Evolutionary conservation across 2,329 filamentous ascomycete species (phyloP).

Genomic region (Penicillium sp.): DNA sequence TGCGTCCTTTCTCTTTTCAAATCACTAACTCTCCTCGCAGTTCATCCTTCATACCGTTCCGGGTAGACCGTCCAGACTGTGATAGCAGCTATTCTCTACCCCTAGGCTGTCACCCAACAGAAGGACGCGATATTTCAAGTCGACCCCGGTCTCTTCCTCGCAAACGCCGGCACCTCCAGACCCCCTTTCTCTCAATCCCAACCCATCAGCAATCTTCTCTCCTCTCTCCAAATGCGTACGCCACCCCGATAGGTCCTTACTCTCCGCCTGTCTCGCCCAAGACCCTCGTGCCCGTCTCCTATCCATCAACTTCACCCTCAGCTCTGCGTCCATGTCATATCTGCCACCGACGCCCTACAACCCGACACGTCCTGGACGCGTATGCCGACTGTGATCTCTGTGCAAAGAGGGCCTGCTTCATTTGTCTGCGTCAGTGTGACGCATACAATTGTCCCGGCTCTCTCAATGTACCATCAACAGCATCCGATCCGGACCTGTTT

Average conservation of each 20-base stretch:
- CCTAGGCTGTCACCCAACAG: slow-evolving; percentile 12
- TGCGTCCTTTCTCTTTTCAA: neutral
- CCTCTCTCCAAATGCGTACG: slow-evolving; percentile 22
- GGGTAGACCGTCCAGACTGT: slow-evolving; percentile 14
- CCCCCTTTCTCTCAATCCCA: slow-evolving; percentile 14
- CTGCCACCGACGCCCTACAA: slow-evolving; percentile 40
- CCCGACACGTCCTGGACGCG: slow-evolving; percentile 36
- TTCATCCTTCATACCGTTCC: slow-evolving; percentile 13
- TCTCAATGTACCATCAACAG: neutral
- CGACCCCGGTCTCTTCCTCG: slow-evolving; percentile 24
- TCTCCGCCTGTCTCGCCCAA: slow-evolving; percentile 28
- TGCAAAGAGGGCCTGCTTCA: slow-evolving; percentile 37
- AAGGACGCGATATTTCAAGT: slow-evolving; percentile 15
- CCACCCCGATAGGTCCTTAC: slow-evolving; percentile 13
- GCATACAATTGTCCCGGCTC: slow-evolving; percentile 25
- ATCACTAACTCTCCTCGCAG: slow-evolving; percentile 7
- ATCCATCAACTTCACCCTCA: slow-evolving; percentile 24
- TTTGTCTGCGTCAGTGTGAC: slow-evolving; percentile 41
- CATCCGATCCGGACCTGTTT: slow-evolving; percentile 3
- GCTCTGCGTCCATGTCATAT: slow-evolving; percentile 40
- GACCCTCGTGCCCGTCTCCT: slow-evolving; percentile 23
- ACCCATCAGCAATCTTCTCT: slow-evolving; percentile 15
- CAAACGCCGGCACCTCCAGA: slow-evolving; percentile 23
- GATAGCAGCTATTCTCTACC: slow-evolving; percentile 10
- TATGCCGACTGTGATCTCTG: slow-evolving; percentile 42